A percentile compares a stretch with the other conserved stretches of the same genome.
These are phyloP conservation scores for Notholithocarpus densiflorus DNA, from an alignment of 306 rosid species.

Conservation along the genomic window DNA sequence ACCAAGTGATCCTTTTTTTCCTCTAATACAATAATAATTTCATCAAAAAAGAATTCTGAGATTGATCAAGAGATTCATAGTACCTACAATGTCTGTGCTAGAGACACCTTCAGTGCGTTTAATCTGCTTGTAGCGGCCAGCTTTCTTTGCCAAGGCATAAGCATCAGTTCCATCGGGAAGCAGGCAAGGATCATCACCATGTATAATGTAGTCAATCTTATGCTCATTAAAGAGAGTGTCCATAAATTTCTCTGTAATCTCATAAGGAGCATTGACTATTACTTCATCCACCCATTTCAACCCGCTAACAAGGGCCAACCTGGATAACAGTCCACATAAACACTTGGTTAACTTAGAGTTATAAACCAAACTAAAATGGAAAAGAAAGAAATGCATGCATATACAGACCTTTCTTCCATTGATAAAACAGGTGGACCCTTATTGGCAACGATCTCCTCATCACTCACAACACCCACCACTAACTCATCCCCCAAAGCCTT, in stretches of 20 bases:
- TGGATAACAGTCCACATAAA: conserved; percentile 31
- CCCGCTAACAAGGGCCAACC: conserved; percentile 92
- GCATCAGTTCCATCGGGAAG: conserved; percentile 99
- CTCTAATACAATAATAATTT: background rate
- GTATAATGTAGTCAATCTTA: conserved; percentile 93
- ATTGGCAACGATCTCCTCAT: conserved; percentile 83
- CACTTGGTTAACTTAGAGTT: background rate
- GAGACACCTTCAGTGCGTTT: conserved; percentile 99
- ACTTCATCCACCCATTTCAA: conserved; percentile 99
- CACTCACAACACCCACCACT: conserved; percentile 88
- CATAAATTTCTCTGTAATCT: conserved; percentile 88
- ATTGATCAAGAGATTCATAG: conserved; percentile 34
- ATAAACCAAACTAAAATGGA: background rate
- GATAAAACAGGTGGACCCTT: conserved; percentile 96
- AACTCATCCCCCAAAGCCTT: conserved; percentile 94
- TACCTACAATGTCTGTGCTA: conserved; percentile 99
- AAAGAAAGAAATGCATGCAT: background rate
- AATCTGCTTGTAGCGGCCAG: conserved; percentile 97
- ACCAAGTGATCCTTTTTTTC: background rate
- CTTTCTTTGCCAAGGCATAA: conserved; percentile 92
- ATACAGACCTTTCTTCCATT: conserved; percentile 79
- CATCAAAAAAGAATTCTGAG: background rate
- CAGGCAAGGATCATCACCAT: conserved; percentile 99
- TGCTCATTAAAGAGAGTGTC: conserved; percentile 85
- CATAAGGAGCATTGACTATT: conserved; percentile 94